Base-by-base conservation (phyloP, 2,329 filamentous ascomycete genomes). In the Thelonectria blattea region DNA sequence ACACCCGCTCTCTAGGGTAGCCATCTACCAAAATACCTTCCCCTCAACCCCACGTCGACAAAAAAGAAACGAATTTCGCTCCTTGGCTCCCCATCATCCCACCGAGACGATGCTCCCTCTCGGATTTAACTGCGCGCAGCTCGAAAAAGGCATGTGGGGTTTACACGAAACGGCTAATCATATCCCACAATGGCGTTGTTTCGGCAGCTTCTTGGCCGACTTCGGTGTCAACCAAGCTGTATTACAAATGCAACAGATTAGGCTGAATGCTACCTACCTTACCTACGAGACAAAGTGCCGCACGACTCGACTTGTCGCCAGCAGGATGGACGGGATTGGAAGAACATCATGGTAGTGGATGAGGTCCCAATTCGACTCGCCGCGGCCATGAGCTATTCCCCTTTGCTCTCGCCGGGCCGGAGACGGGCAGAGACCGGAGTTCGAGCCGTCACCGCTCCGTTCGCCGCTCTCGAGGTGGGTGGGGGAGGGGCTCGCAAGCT, bases 401-500 rank as follows among this genome's bases (percentile, higher is more conserved):
- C 14, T 47, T 47, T 27, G n/a, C 15, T 37, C 18, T 54, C 5
- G 17, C 54, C 43, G 45, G n/a, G 39, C 18, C 32, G 37, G 27
- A 46, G 12, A n/a, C 30, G 12, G 20, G 30, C 27, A 20, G 24
- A 8, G 45, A 24, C 18, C 45, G 18, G 27, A 27, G 10, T 11
- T 27, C 37, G 46, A 15, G 42, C 32, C 39, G 45, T 30, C 24
- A 43, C 32, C 24, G 50, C 41, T 50, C 15, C 45, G 20, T 47
- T n/a, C n/a, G n/a, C n/a, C n/a, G n/a, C n/a, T n/a, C 45, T 41
- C 47, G 20, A 20, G 22, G 15, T 46, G 41, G 37, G 51, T 52
- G 59, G 60, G 57, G 57, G 57, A 59, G 57, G 51, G 49, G 45
- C 27, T 45, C n/a, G 43, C 15, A 6, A 30, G 45, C 27, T 45